phyloP scores from a whole-genome alignment of 1,284 basidiomycete genomes.

The Rhodotorula sp. region DNA sequence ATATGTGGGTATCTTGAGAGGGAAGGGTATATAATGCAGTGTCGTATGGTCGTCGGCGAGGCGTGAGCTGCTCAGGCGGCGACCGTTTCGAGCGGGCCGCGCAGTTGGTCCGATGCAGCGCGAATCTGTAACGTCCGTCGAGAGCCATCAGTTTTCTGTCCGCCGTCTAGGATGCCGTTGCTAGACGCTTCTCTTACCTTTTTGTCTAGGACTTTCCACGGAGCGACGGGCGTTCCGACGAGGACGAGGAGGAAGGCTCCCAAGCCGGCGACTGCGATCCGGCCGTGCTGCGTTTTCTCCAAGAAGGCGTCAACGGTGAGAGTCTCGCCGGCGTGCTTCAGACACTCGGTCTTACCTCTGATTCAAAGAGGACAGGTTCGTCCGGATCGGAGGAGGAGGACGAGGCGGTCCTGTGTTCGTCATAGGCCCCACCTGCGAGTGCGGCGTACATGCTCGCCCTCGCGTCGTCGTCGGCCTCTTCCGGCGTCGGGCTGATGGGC shows the following conservation, averaged over 20 bases:
- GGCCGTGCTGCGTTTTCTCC: slow-evolving; percentile 31
- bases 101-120: slow-evolving; percentile 1
- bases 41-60: not conserved
- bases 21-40: not conserved
- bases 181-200: slow-evolving; percentile 16
- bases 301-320: not conserved
- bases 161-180: no score
- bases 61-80: not conserved
- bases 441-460: slow-evolving; percentile 29
- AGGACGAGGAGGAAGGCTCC: slow-evolving; percentile 36
- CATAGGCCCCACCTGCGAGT: slow-evolving; percentile 24
- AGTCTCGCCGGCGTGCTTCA: not conserved
- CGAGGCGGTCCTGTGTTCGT: slow-evolving; percentile 4
- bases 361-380: slow-evolving; percentile 28
- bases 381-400: not conserved
- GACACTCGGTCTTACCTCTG: slow-evolving; percentile 19
- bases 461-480: slow-evolving; percentile 10
- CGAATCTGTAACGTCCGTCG: slow-evolving; percentile 9
- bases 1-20: not conserved
- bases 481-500: not conserved
- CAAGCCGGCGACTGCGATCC: slow-evolving; percentile 10
- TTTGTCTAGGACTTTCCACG: slow-evolving; percentile 39
- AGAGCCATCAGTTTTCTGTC: no score
- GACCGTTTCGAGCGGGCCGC: slow-evolving; percentile 5
- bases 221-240: slow-evolving; percentile 24